These are phyloP conservation scores for Triticum timopheevii DNA, from an alignment of 176 grass and related monocot genomes.

Conservation along the genomic window DNA sequence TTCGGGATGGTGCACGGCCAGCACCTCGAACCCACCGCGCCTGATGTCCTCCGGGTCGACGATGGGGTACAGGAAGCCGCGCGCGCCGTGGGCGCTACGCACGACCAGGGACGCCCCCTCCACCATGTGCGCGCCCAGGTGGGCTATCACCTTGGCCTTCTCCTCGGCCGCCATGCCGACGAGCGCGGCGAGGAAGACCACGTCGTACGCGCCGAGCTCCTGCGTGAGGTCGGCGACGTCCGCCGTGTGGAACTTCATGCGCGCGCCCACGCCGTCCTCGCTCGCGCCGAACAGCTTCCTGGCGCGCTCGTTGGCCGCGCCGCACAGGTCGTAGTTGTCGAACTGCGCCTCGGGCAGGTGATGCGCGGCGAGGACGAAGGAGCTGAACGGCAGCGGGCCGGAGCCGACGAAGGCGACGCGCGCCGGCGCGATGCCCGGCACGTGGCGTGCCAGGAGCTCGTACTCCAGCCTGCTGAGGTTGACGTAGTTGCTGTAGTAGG, in stretches of 20 bases:
- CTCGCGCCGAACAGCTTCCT: slow-evolving; percentile 25
- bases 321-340: slow-evolving; percentile 54
- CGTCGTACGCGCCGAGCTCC: background rate
- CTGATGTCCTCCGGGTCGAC: background rate
- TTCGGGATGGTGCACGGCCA: background rate
- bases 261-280: background rate
- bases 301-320: slow-evolving; percentile 52
- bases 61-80: background rate
- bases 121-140: background rate
- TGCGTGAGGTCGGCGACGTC: background rate
- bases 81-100: background rate
- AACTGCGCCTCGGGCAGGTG: slow-evolving; percentile 41
- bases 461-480: slow-evolving; percentile 75
- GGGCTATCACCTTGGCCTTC: background rate
- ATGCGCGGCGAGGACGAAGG: slow-evolving; percentile 46
- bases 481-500: slow-evolving; percentile 82
- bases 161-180: background rate
- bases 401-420: slow-evolving; percentile 65
- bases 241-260: background rate
- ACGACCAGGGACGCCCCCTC: background rate
- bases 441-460: slow-evolving; percentile 48
- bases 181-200: background rate
- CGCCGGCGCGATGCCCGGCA: slow-evolving; percentile 10
- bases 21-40: background rate
- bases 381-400: slow-evolving; percentile 60